Conservation (phyloP, 2,329 filamentous ascomycete genomes). For the Aspergillus oerlinghausenensis region DNA sequence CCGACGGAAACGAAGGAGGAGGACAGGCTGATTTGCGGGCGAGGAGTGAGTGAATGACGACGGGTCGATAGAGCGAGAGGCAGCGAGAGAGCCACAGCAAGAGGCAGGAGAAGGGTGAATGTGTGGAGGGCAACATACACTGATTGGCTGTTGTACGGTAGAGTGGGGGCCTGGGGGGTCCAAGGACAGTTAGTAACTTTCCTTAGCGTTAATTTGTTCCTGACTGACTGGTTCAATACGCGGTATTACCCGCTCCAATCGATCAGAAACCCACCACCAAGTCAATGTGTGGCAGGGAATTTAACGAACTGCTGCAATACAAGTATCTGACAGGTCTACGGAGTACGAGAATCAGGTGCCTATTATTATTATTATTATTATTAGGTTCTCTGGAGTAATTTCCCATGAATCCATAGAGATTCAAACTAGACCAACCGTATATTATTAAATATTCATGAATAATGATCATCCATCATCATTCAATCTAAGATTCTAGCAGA, state of each 20-base stretch:
- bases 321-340: neutral
- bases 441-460: neutral
- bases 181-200: slow-evolving; percentile 1
- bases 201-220: slow-evolving; percentile 1
- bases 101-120: slow-evolving; percentile 8
- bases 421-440: neutral
- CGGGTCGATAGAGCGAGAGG: slow-evolving; percentile 12
- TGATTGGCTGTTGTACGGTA: slow-evolving; percentile 7
- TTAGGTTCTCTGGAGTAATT: neutral
- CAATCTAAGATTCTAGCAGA: neutral
- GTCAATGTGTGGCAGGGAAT: neutral
- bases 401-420: neutral
- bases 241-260: neutral
- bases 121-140: slow-evolving; percentile 8
- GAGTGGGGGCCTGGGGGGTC: neutral
- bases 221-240: neutral
- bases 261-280: neutral
- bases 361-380: neutral
- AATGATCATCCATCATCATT: neutral
- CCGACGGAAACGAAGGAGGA: slow-evolving; percentile 14
- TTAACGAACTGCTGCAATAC: neutral
- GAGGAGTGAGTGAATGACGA: slow-evolving; percentile 8
- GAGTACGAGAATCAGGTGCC: neutral
- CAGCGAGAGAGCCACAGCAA: slow-evolving; percentile 7
- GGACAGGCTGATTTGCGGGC: slow-evolving; percentile 8